phyloP scores from a whole-genome alignment of 306 rosid genomes.

The Hylodesmum podocarpum region DNA sequence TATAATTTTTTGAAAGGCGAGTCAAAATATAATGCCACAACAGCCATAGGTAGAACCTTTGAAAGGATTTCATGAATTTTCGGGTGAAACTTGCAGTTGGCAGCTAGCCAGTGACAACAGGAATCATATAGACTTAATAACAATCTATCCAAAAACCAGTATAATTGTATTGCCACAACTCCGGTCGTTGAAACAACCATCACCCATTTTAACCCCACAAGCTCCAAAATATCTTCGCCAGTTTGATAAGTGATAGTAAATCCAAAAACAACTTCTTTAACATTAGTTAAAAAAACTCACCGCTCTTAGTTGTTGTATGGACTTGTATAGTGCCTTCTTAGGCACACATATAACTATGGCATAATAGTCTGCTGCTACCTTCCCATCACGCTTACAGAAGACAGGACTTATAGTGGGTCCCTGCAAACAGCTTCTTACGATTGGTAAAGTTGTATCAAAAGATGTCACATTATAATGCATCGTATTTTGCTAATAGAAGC shows the following conservation, averaged over 20 bases:
- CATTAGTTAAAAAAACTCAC: slow-evolving; percentile 53
- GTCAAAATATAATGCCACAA: slow-evolving; percentile 12
- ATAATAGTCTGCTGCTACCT: slow-evolving; percentile 63
- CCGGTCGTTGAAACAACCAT: slow-evolving; percentile 18
- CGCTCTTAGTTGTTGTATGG: slow-evolving; percentile 81
- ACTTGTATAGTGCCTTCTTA: slow-evolving; percentile 75
- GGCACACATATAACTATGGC: slow-evolving; percentile 93
- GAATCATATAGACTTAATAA: neutral
- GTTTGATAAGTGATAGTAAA: neutral
- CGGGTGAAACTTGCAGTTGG: neutral
- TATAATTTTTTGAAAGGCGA: neutral
- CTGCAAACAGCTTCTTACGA: slow-evolving; percentile 42
- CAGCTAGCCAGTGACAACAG: neutral
- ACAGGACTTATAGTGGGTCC: slow-evolving; percentile 96
- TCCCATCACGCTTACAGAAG: slow-evolving; percentile 67
- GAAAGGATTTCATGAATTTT: neutral
- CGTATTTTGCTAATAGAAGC: neutral
- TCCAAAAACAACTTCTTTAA: neutral
- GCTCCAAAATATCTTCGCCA: neutral
- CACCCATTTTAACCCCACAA: neutral
- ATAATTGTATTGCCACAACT: neutral
- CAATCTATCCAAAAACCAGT: neutral
- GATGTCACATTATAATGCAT: slow-evolving; percentile 8
- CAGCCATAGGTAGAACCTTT: neutral
- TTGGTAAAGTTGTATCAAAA: neutral